These are phyloP conservation scores for Talaromyces sp. DNA, from an alignment of 2,329 filamentous ascomycete genomes.

Conservation along the genomic window DNA sequence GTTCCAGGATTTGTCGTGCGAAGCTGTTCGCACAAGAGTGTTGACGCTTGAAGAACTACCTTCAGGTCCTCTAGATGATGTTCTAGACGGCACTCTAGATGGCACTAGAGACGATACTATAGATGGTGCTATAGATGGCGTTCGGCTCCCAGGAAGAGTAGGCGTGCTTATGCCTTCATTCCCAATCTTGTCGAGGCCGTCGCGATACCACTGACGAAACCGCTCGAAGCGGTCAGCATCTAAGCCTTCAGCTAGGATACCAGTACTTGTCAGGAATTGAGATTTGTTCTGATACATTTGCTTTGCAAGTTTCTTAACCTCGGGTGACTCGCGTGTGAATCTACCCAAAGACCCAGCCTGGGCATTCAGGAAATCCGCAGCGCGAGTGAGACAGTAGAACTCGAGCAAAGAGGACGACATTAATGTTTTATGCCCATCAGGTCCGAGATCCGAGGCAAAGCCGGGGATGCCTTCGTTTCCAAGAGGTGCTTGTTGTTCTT, in stretches of 20 bases:
- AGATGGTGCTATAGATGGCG: conserved; percentile 5
- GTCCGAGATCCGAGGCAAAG: conserved; percentile 23
- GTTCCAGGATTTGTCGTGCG: conserved; percentile 12
- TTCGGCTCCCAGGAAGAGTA: conserved; percentile 15
- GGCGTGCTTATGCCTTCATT: conserved; percentile 28
- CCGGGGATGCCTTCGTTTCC: conserved; percentile 12
- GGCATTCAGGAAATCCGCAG: conserved; percentile 41
- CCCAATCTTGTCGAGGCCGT: conserved; percentile 38
- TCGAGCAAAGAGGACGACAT: conserved; percentile 42
- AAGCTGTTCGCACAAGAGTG: background rate
- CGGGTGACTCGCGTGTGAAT: conserved; percentile 38
- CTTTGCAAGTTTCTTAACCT: conserved; percentile 38
- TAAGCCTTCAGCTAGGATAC: conserved; percentile 34
- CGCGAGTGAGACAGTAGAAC: conserved; percentile 40
- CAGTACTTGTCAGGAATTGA: conserved; percentile 36
- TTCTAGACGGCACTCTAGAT: too few relatives aligned
- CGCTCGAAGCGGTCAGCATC: conserved; percentile 33
- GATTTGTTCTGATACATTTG: conserved; percentile 39
- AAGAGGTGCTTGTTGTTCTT: conserved; percentile 14
- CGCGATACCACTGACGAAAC: conserved; percentile 37
- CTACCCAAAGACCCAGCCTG: conserved; percentile 27
- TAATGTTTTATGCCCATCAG: conserved; percentile 34
- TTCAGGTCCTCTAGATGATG: too few relatives aligned
- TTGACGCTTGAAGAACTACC: too few relatives aligned
- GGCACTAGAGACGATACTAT: too few relatives aligned